Conservation (phyloP, 2,329 filamentous ascomycete genomes). For the Gnomoniopsis sp. region DNA sequence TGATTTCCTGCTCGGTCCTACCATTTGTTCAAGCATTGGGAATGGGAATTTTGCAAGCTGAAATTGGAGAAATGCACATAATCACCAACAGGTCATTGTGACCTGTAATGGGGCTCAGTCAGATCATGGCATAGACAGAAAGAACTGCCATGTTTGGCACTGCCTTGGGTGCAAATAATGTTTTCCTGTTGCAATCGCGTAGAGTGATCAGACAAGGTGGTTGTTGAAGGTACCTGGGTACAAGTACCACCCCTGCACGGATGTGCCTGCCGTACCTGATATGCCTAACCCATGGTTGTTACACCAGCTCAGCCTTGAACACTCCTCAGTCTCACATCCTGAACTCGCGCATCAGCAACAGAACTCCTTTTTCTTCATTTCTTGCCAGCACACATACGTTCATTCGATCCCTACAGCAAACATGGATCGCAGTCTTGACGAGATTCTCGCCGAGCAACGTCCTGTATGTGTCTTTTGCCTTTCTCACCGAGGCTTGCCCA, state of each 20-base stretch:
- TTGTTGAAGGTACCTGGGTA: neutral
- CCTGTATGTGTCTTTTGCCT: slow-evolving; percentile 23
- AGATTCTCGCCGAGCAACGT: slow-evolving; percentile 48
- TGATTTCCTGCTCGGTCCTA: too few species aligned
- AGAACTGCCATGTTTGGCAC: too few species aligned
- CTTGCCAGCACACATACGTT: neutral
- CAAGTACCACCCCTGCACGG: neutral
- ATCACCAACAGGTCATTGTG: too few species aligned
- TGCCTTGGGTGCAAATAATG: too few species aligned
- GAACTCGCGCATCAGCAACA: neutral
- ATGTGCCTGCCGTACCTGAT: neutral
- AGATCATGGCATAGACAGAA: too few species aligned
- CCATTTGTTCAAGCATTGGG: too few species aligned
- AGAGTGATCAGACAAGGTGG: neutral
- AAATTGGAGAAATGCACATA: too few species aligned
- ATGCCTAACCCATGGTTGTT: neutral
- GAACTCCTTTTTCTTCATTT: neutral
- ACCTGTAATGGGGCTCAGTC: too few species aligned
- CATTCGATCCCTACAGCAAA: neutral
- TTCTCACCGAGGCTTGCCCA: neutral
- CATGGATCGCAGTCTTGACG: slow-evolving; percentile 54
- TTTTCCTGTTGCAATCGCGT: too few species aligned
- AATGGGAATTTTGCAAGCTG: too few species aligned
- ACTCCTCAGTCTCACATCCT: neutral
- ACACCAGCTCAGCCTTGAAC: neutral